Conservation (phyloP, 2,329 filamentous ascomycete species). For the Phaeosphaeria sp. region DNA sequence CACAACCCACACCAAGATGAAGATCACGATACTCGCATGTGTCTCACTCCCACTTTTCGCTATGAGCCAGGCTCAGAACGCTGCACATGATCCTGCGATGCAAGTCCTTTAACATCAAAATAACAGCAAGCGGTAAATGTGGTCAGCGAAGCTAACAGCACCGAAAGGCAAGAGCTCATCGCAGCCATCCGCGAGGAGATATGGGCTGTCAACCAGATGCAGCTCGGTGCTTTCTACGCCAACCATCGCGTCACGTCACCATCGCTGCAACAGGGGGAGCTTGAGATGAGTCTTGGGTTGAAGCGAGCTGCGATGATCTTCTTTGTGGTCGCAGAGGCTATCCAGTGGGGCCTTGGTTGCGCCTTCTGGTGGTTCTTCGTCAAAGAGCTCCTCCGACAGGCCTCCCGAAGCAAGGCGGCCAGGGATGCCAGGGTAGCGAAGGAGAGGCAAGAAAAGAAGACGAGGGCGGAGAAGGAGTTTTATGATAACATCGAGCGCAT, state of each 20-base stretch:
- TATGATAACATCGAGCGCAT: too few species aligned
- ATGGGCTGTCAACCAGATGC: neutral
- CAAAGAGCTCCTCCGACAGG: too few species aligned
- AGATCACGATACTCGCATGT: neutral
- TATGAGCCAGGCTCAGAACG: neutral
- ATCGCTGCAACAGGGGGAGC: neutral
- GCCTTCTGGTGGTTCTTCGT: too few species aligned
- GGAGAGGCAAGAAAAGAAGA: too few species aligned
- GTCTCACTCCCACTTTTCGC: neutral
- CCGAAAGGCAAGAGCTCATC: neutral
- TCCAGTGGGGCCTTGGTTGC: too few species aligned
- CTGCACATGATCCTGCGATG: neutral
- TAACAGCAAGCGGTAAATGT: neutral
- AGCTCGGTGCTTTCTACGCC: constrained; percentile 1
- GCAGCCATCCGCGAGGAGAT: constrained; percentile 1
- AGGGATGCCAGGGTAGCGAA: too few species aligned
- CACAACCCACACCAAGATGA: neutral
- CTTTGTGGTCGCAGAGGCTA: too few species aligned
- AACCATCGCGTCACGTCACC: neutral
- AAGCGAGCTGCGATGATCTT: neutral
- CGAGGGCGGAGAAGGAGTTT: too few species aligned
- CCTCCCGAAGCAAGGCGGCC: too few species aligned
- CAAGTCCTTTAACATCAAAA: neutral
- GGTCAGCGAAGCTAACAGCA: neutral
- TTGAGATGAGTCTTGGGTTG: neutral